Evolutionary conservation across 106 monocot genomes (phyloP), one percentile per base, ranked within the genome.

Genomic region (Agapanthus africanus): DNA sequence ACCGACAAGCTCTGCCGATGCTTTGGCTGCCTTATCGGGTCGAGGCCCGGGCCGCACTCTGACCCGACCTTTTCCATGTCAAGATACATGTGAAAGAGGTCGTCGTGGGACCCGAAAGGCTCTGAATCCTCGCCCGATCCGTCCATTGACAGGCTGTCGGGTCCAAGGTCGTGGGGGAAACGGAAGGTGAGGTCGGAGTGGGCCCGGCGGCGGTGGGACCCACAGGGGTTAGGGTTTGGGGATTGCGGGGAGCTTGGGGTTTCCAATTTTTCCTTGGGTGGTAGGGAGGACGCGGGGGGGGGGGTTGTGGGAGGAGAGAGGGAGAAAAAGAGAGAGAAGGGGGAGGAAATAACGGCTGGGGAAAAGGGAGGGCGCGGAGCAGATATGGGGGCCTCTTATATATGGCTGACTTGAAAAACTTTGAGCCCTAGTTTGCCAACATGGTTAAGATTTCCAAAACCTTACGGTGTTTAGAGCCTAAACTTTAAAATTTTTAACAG

Each of bases 81-180:
- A 76, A 95, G 81, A 74, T 76, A 95, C 10, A 88, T 85, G 74
- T 69, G 81, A 72, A 95, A 91, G 38, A 86, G 77, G 59, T 95
- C 91, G 51, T 95, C 94, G 40, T 95, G 85, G 32, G 63, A 64
- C 33, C 66, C 66, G 30, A 44, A 13, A 14, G 15, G 35, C 19
- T 18, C 19, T 35, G 11, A 35, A 6, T 3, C 35, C 35, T 4
- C 30, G 9, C 18, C 56, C 28, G 56, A 9, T 3, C 18, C 37
- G 37, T 7, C 33, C 35, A 47, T 47, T 47, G 19, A 47, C 6
- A 7, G 56, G 56, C 6, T 26, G 26, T n/a, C 0, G 56, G 56
- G 56, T 57, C 56, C 22, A 57, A 18, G 26, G 63, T 16, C 2
- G 66, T 41, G n/a, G 4, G 28, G 14, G 64, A 64, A 10, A 35